phyloP scores from a whole-genome alignment of 2,329 filamentous ascomycete species.

The Neonectria punicea region DNA sequence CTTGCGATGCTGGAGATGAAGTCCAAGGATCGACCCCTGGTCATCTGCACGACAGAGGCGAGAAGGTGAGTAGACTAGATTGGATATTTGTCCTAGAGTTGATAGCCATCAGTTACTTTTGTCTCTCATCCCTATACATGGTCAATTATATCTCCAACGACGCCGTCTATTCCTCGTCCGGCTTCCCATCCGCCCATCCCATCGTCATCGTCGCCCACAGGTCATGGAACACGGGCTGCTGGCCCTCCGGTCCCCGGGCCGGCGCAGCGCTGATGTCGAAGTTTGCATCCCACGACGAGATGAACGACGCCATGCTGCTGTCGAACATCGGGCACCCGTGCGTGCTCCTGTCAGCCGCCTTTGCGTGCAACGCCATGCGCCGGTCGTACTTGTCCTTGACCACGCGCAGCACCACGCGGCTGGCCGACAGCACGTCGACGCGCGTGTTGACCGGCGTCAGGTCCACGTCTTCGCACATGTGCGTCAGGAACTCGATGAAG shows the following conservation, averaged over 20 bases:
- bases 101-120: background rate
- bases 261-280: conserved; percentile 34
- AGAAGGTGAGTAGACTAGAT: no score
- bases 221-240: conserved; percentile 52
- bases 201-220: conserved; percentile 62
- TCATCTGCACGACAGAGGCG: no score
- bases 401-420: conserved; percentile 57
- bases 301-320: conserved; percentile 58
- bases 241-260: conserved; percentile 18
- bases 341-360: conserved; percentile 5
- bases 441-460: conserved; percentile 41
- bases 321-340: conserved; percentile 63
- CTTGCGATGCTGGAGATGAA: no score
- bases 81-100: background rate
- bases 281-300: conserved; percentile 57
- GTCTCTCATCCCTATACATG: background rate
- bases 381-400: conserved; percentile 59
- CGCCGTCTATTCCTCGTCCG: conserved; percentile 4
- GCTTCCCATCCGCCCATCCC: conserved; percentile 51
- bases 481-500: conserved; percentile 53
- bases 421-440: conserved; percentile 57
- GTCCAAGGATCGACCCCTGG: no score
- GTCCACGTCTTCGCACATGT: conserved; percentile 45
- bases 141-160: background rate
- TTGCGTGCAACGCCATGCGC: conserved; percentile 48